Evolutionary conservation across 495 filamentous ascomycete species (phyloP).

Genomic region (Sporormia fimetaria): DNA sequence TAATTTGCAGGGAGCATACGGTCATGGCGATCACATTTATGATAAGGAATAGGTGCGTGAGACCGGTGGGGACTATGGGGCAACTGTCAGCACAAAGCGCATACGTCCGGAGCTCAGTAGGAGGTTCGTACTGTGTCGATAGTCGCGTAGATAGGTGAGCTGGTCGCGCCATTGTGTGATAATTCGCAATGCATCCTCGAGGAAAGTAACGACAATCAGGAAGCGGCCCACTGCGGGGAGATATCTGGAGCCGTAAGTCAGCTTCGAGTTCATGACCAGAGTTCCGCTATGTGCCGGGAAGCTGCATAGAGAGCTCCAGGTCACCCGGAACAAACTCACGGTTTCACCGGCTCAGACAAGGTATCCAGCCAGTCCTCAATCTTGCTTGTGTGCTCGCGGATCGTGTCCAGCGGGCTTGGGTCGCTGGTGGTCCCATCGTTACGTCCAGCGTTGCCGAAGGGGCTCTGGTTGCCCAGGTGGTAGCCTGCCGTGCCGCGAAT

Average conservation of each 20-base stretch:
- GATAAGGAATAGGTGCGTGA: slow-evolving; percentile 91
- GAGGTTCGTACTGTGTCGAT: slow-evolving; percentile 67
- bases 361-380: slow-evolving; percentile 93
- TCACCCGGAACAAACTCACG: slow-evolving; percentile 52
- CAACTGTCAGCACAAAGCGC: background rate
- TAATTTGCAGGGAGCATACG: slow-evolving; percentile 70
- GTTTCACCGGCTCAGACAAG: slow-evolving; percentile 81
- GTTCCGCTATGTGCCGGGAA: background rate
- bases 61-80: slow-evolving; percentile 64
- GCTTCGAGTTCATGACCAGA: slow-evolving; percentile 7
- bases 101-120: background rate
- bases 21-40: slow-evolving; percentile 84
- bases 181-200: slow-evolving; percentile 92
- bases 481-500: slow-evolving; percentile 94
- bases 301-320: background rate
- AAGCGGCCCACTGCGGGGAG: slow-evolving; percentile 92
- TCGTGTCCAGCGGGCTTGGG: slow-evolving; percentile 79
- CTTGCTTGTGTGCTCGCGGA: slow-evolving; percentile 91
- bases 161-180: slow-evolving; percentile 97
- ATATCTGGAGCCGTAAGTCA: slow-evolving; percentile 46
- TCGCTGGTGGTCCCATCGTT: slow-evolving; percentile 54
- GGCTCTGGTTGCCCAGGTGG: slow-evolving; percentile 62
- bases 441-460: slow-evolving; percentile 43
- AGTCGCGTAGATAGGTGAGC: slow-evolving; percentile 82
- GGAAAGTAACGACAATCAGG: slow-evolving; percentile 94